phyloP scores from a whole-genome alignment of 1,284 basidiomycete genomes.

The Gomphus bonarii region DNA sequence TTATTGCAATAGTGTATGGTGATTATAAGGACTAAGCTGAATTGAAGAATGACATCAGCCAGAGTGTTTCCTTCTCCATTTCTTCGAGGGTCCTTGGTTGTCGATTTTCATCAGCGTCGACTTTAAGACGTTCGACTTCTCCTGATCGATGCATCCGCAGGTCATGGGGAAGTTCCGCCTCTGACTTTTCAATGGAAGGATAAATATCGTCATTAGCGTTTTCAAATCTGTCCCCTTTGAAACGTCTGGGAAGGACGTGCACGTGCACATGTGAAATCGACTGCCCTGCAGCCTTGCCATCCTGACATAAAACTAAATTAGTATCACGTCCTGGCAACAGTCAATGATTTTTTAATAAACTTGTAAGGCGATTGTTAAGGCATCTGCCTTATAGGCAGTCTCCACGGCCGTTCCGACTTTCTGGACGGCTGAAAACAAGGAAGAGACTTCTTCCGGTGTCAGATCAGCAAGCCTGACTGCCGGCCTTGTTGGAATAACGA shows the following conservation, averaged over 20 bases:
- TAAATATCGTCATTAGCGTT: conserved; percentile 68
- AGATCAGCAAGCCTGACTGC: conserved; percentile 74
- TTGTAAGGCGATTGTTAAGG: conserved; percentile 76
- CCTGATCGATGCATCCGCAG: conserved; percentile 21
- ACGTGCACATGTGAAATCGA: conserved; percentile 87
- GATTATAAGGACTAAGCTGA: neutral
- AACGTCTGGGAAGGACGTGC: conserved; percentile 74
- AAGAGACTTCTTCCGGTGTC: conserved; percentile 55
- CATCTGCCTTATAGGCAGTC: conserved; percentile 63
- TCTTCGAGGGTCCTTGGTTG: conserved; percentile 55
- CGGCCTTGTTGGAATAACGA: conserved; percentile 71
- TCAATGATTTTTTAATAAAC: conserved; percentile 27
- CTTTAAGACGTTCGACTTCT: conserved; percentile 27
- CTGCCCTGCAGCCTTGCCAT: conserved; percentile 80
- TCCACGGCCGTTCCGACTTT: conserved; percentile 59
- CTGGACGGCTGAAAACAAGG: conserved; percentile 71
- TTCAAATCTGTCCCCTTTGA: conserved; percentile 57
- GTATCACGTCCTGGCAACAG: neutral
- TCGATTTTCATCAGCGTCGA: conserved; percentile 65
- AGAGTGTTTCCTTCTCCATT: conserved; percentile 68
- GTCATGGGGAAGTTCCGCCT: conserved; percentile 37
- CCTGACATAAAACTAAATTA: conserved; percentile 36
- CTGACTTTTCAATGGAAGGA: conserved; percentile 61
- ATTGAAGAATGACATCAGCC: conserved; percentile 47
- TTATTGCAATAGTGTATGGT: neutral